Evolutionary conservation across 2,329 filamentous ascomycete species (phyloP).

Genomic region (Orbilia quercus): DNA sequence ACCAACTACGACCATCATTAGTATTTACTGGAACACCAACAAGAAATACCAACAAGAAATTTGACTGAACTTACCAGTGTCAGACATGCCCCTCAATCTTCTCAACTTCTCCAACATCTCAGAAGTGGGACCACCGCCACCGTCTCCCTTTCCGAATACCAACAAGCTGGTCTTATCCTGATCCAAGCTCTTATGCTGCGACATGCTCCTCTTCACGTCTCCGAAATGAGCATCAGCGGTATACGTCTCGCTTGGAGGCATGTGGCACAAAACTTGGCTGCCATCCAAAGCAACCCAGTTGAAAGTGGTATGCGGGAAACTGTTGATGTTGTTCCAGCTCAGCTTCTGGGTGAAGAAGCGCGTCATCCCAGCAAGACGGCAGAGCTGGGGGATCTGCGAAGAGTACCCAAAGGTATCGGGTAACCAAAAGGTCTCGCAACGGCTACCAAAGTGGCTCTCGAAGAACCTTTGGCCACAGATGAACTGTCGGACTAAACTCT

Average conservation of each 20-base stretch:
- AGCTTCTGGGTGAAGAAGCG: constrained; percentile 98
- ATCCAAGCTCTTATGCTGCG: constrained; percentile 94
- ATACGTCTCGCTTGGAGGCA: constrained; percentile 92
- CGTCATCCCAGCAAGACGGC: constrained; percentile 92
- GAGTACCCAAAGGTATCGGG: constrained; percentile 99
- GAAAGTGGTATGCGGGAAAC: constrained; percentile 97
- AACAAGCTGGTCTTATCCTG: constrained; percentile 90
- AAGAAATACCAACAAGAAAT: constrained; percentile 10
- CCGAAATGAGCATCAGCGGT: constrained; percentile 94
- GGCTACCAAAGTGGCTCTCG: constrained; percentile 87
- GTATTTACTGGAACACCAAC: neutral
- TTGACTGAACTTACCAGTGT: constrained; percentile 70
- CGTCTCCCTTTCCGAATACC: constrained; percentile 96
- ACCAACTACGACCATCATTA: constrained; percentile 68
- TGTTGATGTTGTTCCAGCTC: constrained; percentile 99
- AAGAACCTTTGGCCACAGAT: constrained; percentile 96
- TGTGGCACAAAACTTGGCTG: constrained; percentile 96
- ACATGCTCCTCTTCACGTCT: constrained; percentile 87
- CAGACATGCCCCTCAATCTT: constrained; percentile 88
- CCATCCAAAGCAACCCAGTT: constrained; percentile 98
- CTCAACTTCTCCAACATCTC: constrained; percentile 94
- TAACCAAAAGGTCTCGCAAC: constrained; percentile 94
- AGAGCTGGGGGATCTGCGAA: constrained; percentile 91
- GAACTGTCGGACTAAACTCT: constrained; percentile 93
- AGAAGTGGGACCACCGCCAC: constrained; percentile 93